Conservation (phyloP, 768 basidiomycete species). For the Scleroderma bovista region DNA sequence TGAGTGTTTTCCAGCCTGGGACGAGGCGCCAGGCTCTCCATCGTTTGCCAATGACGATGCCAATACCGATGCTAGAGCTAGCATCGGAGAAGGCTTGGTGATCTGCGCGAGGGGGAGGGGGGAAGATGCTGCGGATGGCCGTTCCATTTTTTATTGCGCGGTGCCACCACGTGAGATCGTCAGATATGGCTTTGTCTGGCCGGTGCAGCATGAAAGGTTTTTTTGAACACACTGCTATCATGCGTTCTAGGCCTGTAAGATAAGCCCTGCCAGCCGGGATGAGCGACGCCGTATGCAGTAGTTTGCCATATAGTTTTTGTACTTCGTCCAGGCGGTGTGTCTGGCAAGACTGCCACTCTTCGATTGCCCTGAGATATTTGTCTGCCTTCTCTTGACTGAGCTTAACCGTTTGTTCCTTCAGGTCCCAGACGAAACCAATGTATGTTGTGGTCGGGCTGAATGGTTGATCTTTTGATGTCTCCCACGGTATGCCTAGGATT, state of each 20-base stretch:
- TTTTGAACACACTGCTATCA: conserved; percentile 24
- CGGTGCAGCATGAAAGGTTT: conserved; percentile 25
- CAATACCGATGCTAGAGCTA: conserved; percentile 9
- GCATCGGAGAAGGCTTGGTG: not conserved
- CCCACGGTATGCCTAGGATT: too few species aligned
- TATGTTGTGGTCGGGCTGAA: too few species aligned
- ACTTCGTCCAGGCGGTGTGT: too few species aligned
- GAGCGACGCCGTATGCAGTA: too few species aligned
- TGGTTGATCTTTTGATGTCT: too few species aligned
- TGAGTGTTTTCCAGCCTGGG: conserved; percentile 1
- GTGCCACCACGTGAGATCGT: not conserved
- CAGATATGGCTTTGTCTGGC: not conserved
- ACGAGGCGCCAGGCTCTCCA: conserved; percentile 12
- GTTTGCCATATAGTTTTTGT: too few species aligned
- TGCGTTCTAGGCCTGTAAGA: conserved; percentile 34
- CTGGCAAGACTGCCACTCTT: too few species aligned
- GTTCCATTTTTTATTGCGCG: too few species aligned
- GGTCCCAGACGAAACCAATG: too few species aligned
- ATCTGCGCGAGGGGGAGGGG: conserved; percentile 4
- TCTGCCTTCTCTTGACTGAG: too few species aligned
- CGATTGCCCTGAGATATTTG: too few species aligned
- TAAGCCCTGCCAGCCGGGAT: conserved; percentile 33
- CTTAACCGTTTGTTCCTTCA: too few species aligned
- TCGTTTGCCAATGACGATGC: not conserved
- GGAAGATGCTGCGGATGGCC: not conserved